Base-by-base conservation (phyloP, 345 rosid genomes). In the Populus nigra region DNA sequence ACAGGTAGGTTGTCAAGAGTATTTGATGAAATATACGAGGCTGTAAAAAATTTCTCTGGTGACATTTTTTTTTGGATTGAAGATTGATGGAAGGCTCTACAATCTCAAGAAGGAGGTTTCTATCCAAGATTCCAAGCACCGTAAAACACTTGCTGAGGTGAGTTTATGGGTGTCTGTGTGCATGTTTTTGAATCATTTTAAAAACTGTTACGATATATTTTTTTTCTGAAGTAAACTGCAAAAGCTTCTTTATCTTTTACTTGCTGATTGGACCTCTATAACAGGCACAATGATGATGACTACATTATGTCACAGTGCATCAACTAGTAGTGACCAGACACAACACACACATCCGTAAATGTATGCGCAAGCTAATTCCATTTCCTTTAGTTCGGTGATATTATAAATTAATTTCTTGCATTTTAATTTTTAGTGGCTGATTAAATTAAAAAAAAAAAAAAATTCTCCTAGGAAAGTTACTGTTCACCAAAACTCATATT, bases 71-170 rank as follows among this genome's bases (percentile, higher is more conserved):
- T 85, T 50, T 82, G 82, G 84, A 73, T 83, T 74, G 77, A 84
- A 96, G 99, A 87, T 93, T 87, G 98, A 96, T 74, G 94, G 96
- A 79, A 91, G 85, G 83, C 97, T 96, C 73, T 77, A 80, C 89
- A 91, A 90, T 82, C 86, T 96, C 72, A 94, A 93, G 90, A 92
- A 91, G 81, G 99, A 94, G 74, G 98, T 96, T 75, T 90, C 96
- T 74, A 82, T 87, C 73, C 97, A 96, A 87, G 98, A 96, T 86
- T 83, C 94, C 70, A 92, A 91, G 86, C 99, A 96, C 86, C 91
- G 98, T 62, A 92, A 90, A 85, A 96, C 97, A 74, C 89, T 96
- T 76, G 85, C 89, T 33, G 99, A 96, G 98, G 99, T 94, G 83
- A 74, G 86, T 85, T 69, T 35, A 39, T 53, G 38, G 65, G 63